phyloP scores from a whole-genome alignment of 306 rosid genomes.

The Prunus campanulata region DNA sequence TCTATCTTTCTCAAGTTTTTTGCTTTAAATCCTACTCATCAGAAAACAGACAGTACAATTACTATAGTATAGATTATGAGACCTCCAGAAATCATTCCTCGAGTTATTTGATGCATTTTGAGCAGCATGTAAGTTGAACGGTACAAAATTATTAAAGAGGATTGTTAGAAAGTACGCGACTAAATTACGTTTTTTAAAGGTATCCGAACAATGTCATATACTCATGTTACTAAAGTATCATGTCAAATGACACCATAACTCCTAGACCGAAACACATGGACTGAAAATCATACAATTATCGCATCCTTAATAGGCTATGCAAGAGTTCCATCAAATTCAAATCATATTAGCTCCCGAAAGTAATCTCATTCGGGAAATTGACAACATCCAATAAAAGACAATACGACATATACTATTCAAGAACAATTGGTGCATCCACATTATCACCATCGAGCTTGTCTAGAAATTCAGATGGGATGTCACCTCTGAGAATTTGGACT shows the following conservation, averaged over 20 bases:
- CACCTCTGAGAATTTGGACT: constrained; percentile 72
- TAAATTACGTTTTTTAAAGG: background rate
- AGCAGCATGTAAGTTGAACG: too few species aligned
- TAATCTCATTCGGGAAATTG: background rate
- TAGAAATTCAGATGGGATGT: constrained; percentile 40
- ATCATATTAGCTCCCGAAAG: background rate
- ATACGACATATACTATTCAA: constrained; percentile 20
- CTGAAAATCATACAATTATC: background rate
- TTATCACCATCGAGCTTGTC: constrained; percentile 25
- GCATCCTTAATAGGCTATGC: background rate
- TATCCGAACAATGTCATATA: background rate
- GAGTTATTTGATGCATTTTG: too few species aligned
- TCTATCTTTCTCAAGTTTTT: background rate
- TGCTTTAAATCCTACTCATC: too few species aligned
- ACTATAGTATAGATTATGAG: too few species aligned
- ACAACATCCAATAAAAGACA: background rate
- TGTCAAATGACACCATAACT: background rate
- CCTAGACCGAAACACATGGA: background rate
- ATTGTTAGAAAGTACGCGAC: too few species aligned
- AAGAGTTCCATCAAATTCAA: background rate
- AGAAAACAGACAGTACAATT: too few species aligned
- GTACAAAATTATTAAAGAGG: background rate
- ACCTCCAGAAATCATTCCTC: too few species aligned
- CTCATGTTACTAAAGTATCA: background rate
- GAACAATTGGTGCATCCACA: constrained; percentile 30